Conservation (phyloP, 2,329 filamentous ascomycete genomes). For the Xylaria sp. region DNA sequence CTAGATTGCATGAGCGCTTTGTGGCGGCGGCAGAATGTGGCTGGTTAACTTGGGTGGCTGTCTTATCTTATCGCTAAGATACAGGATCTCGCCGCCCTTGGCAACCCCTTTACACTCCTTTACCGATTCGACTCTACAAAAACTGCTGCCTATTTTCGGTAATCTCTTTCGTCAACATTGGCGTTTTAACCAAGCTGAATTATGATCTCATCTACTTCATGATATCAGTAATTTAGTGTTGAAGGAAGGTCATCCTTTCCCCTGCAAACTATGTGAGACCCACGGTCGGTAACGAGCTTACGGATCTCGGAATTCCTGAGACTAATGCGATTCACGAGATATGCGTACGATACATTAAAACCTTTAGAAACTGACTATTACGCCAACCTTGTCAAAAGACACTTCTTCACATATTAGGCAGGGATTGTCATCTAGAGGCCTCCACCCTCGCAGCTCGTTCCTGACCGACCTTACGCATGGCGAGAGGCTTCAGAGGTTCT, state of each 20-base stretch:
- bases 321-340: neutral
- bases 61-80: conserved; percentile 9
- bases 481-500: neutral
- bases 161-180: too few species aligned
- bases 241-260: neutral
- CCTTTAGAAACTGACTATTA: neutral
- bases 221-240: too few species aligned
- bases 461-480: neutral
- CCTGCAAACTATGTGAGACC: neutral
- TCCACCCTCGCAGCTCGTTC: neutral
- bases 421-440: neutral
- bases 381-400: neutral
- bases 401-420: neutral
- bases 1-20: neutral
- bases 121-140: neutral
- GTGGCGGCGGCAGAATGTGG: conserved; percentile 13
- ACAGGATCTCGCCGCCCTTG: too few species aligned
- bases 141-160: neutral
- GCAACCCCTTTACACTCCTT: neutral
- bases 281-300: neutral
- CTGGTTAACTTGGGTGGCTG: conserved; percentile 3
- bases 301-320: neutral
- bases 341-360: neutral
- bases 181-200: too few species aligned
- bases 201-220: too few species aligned